Evolutionary conservation across 2,329 filamentous ascomycete genomes (phyloP).

Genomic region (Claviceps maximensis): DNA sequence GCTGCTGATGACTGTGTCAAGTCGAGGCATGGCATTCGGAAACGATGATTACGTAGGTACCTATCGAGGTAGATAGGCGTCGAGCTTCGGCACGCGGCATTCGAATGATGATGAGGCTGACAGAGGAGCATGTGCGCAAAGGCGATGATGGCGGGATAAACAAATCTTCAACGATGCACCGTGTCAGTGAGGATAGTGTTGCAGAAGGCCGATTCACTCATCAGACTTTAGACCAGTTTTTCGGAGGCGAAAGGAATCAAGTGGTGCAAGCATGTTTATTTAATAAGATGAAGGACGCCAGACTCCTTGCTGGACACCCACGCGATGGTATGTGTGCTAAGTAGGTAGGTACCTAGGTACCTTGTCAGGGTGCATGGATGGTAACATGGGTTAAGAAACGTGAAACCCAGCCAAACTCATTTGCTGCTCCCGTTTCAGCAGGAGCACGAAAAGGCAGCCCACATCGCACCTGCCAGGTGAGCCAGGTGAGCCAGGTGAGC

Average conservation of each 20-base stretch:
- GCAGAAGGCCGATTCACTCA: not conserved
- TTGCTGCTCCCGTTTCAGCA: not conserved
- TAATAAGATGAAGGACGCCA: not conserved
- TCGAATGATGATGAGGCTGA: not conserved
- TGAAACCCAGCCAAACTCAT: not conserved
- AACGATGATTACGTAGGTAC: not conserved
- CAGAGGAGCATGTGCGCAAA: not conserved
- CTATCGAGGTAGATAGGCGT: too few species aligned
- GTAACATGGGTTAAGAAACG: not conserved
- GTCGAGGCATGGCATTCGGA: slow-evolving; percentile 3
- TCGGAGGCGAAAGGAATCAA: not conserved
- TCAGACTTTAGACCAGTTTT: not conserved
- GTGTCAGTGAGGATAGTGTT: not conserved
- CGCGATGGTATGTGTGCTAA: too few species aligned
- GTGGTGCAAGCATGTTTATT: not conserved
- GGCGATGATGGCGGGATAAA: not conserved
- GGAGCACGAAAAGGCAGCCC: not conserved
- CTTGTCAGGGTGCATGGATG: too few species aligned
- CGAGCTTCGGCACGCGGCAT: not conserved
- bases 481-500: not conserved
- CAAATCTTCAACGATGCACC: not conserved
- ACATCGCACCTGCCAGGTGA: not conserved
- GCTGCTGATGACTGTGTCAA: not conserved
- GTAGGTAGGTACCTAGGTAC: not conserved
- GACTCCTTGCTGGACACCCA: not conserved